Base-by-base conservation (phyloP, 2,329 filamentous ascomycete species). In the Emericellopsis cladophorae region DNA sequence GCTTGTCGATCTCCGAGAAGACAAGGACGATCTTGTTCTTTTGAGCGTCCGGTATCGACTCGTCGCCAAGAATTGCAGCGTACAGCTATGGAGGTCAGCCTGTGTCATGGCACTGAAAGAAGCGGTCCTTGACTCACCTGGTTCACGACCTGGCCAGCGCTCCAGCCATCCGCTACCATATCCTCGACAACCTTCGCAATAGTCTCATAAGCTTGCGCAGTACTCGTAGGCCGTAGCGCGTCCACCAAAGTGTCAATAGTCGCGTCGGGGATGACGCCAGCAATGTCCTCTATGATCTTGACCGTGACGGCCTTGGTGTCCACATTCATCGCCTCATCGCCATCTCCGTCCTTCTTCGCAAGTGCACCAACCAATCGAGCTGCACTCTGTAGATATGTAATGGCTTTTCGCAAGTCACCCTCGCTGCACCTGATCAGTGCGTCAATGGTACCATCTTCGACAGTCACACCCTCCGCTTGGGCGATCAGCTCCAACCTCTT, bases 121-220 rank as follows among this genome's bases (percentile, higher is more conserved):
- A 16, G 7, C 12, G 5, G 23, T 9, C 12, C 9, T 12, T 29
- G 37, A 32, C 66, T 60, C 64, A 84, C 81, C 71, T 95, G 88
- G 15, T 74, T 67, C 31, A 96, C 72, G 22, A 95, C 76, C 61
- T 96, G 92, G 7, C 81, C 79, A 21, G 90, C 92, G 58, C 89
- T 95, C 90, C 92, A 98, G 8, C 92, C 92, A 63, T 96, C 92
- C 0, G 90, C 90, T 37, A 96, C 81, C 68, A 98, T 79, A 48
- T 95, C 84, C 51, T 89, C 85, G 5, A 96, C 84, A 6, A 86
- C 80, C 48, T 78, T 79, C 0, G 87, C 79, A 14, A 98, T 76
- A 11, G 74, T 71, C 44, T 79, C 72, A 54, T 94, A 98, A 1
- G 78, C 70, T 12, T 74, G 69, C 1, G 73, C 72, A 31, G 70